Evolutionary conservation across 345 rosid species (phyloP).

Genomic region (Draba incana): DNA sequence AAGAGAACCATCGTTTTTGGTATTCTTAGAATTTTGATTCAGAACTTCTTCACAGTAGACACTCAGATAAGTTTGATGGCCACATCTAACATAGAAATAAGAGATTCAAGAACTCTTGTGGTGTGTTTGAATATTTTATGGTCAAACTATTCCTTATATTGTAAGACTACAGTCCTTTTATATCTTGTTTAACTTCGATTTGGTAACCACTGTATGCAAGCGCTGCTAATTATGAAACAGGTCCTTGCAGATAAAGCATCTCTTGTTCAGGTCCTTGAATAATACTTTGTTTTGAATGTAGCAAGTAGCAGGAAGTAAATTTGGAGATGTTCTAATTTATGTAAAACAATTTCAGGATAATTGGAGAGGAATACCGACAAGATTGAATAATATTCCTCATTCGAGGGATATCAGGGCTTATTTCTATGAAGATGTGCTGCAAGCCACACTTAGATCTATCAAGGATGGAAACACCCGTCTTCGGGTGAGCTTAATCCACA

Average conservation of each 20-base stretch:
- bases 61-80: not conserved
- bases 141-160: not conserved
- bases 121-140: not conserved
- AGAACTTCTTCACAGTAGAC: not conserved
- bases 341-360: slow-evolving; percentile 58
- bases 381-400: slow-evolving; percentile 93
- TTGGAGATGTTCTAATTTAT: slow-evolving; percentile 28
- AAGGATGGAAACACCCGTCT: slow-evolving; percentile 70
- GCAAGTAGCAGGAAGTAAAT: slow-evolving; percentile 10
- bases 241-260: slow-evolving; percentile 47
- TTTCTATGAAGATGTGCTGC: slow-evolving; percentile 86
- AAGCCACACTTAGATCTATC: slow-evolving; percentile 74
- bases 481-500: slow-evolving; percentile 52
- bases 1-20: slow-evolving; percentile 4
- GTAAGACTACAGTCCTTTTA: slow-evolving; percentile 5
- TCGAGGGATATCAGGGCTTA: slow-evolving; percentile 88
- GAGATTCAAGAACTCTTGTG: not conserved
- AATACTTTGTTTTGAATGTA: not conserved
- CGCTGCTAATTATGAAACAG: slow-evolving; percentile 39
- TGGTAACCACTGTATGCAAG: slow-evolving; percentile 40
- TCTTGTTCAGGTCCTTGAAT: slow-evolving; percentile 47
- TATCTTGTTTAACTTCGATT: slow-evolving; percentile 22
- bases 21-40: not conserved
- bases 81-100: not conserved
- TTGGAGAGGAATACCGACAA: slow-evolving; percentile 95